A percentile compares a stretch with the other conserved stretches of the same genome.
These are phyloP conservation scores for Trichomonas tenax DNA, from an alignment of 208 protist genomes.

Conservation along the genomic window DNA sequence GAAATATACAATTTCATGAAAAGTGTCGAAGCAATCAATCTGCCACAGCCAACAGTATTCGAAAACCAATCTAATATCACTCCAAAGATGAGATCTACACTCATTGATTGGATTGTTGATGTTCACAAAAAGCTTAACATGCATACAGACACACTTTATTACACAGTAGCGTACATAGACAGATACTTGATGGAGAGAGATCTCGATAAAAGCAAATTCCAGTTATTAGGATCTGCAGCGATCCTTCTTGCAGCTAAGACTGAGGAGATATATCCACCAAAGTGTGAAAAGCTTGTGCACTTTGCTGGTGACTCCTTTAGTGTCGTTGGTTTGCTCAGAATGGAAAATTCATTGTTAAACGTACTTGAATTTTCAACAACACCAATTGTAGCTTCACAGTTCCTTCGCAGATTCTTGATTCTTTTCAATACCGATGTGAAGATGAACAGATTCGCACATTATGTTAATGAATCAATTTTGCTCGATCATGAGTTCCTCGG, in stretches of 20 bases:
- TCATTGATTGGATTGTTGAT: constrained; percentile 93
- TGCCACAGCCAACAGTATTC: constrained; percentile 44
- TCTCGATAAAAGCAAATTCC: constrained; percentile 60
- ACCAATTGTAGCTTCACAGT: background rate
- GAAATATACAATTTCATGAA: background rate
- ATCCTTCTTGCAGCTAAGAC: constrained; percentile 87
- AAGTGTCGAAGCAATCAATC: background rate
- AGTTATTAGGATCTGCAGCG: constrained; percentile 78
- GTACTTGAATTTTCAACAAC: background rate
- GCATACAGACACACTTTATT: constrained; percentile 78
- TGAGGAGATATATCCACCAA: constrained; percentile 81
- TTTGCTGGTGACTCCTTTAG: constrained; percentile 62
- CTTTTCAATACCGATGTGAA: background rate
- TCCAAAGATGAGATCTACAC: constrained; percentile 83
- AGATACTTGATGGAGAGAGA: constrained; percentile 55
- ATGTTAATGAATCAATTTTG: background rate
- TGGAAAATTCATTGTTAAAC: background rate
- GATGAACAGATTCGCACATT: background rate
- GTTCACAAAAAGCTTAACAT: constrained; percentile 69
- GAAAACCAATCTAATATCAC: constrained; percentile 65
- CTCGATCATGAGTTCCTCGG: background rate
- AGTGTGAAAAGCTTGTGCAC: constrained; percentile 60
- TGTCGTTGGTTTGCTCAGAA: background rate
- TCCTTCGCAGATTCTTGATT: background rate
- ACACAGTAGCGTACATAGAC: constrained; percentile 86